Conservation (phyloP, 805 yeast species). For the Spathaspora gorwiae region DNA sequence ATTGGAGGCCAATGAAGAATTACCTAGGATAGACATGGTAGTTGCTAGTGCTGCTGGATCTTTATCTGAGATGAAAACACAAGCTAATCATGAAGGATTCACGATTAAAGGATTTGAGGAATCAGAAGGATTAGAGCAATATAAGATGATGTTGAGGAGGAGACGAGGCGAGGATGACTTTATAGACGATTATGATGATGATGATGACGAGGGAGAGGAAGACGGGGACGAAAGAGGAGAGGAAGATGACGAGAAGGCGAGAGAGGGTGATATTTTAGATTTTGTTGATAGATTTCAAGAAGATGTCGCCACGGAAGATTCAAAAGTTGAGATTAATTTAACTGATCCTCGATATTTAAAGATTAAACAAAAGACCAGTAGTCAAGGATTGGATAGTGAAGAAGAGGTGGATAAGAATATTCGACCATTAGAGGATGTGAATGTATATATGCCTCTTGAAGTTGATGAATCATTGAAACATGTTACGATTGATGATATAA, state of each 20-base stretch:
- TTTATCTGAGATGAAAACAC: constrained; percentile 29
- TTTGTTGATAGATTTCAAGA: constrained; percentile 14
- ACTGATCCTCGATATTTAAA: not conserved
- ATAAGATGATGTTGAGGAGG: not conserved
- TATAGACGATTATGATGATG: constrained; percentile 8
- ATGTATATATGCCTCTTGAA: not conserved
- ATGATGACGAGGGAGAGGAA: not conserved
- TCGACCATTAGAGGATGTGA: not conserved
- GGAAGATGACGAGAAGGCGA: constrained; percentile 5
- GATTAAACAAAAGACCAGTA: not conserved
- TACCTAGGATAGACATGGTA: constrained; percentile 42
- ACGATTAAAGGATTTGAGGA: constrained; percentile 15
- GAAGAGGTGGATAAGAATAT: not conserved
- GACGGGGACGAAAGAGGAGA: not conserved
- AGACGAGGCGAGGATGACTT: constrained; percentile 1
- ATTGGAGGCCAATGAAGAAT: constrained; percentile 29
- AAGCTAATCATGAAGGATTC: constrained; percentile 32
- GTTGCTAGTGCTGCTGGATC: constrained; percentile 45
- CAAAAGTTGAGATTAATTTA: constrained; percentile 5
- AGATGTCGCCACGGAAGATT: not conserved
- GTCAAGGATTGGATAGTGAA: not conserved
- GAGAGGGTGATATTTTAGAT: constrained; percentile 18
- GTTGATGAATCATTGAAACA: not conserved
- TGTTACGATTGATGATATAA: not conserved
- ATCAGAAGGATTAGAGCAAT: constrained; percentile 1